Conservation (phyloP, 345 rosid genomes). For the Sisymbrium altissimum region DNA sequence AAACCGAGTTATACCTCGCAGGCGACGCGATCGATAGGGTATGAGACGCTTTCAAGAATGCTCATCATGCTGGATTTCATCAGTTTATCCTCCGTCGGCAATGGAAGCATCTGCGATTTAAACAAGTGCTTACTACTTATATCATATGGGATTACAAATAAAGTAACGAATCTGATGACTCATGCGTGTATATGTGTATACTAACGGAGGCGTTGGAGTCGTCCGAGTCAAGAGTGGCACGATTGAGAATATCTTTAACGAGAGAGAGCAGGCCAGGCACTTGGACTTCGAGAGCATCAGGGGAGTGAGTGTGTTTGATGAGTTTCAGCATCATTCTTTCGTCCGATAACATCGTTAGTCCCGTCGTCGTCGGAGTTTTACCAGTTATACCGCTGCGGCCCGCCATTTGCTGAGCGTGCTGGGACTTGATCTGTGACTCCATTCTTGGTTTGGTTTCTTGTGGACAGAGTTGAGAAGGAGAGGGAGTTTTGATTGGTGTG, state of each 20-base stretch:
- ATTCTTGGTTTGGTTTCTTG: constrained; percentile 10
- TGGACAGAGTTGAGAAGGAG: neutral
- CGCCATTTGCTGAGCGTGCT: constrained; percentile 28
- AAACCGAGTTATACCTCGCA: constrained; percentile 44
- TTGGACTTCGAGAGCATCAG: constrained; percentile 65
- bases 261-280: constrained; percentile 58
- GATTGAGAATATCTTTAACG: constrained; percentile 66
- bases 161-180: neutral
- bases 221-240: constrained; percentile 46
- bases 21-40: constrained; percentile 46
- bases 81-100: constrained; percentile 41
- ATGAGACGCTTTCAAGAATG: constrained; percentile 44
- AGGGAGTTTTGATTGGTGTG: neutral
- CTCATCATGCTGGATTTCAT: constrained; percentile 37
- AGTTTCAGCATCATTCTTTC: constrained; percentile 62
- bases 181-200: neutral
- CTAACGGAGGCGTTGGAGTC: constrained; percentile 26
- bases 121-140: neutral
- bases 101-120: constrained; percentile 22
- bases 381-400: constrained; percentile 3
- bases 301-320: constrained; percentile 52
- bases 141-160: neutral
- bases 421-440: constrained; percentile 41
- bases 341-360: constrained; percentile 50
- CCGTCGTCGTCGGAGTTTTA: constrained; percentile 38